Evolutionary conservation across 257 asterid species (phyloP), one percentile per base, ranked within the genome.

Genomic region (Anisodus tanguticus): DNA sequence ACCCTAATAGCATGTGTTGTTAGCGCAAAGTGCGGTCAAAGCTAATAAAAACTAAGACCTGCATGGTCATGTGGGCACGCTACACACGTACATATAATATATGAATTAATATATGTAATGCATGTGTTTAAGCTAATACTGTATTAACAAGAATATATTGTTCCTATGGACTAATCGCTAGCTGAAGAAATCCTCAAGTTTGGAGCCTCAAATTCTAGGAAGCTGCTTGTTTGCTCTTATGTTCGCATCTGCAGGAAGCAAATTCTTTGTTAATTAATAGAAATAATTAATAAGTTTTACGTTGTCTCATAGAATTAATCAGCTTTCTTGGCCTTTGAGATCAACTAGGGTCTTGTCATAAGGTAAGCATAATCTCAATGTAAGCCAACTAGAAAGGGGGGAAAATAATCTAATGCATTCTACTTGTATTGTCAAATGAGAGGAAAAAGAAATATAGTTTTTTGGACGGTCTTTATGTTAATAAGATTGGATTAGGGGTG

Each of bases 161-260:
- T 15, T 59, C 47, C 74, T 41, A 12, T 62, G 31, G 60, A 81
- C 81, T 76, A 43, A 55, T 55, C 13, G 5, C 2, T 55, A 55
- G 60, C 17, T 76, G 74, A 81, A 81, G 57, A 81, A 81, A 43
- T 59, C 57, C 60, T 43, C 41, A 64, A 60, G 60, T 47, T 8
- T 22, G 58, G 83, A 64, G 41, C 83, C 83, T 81, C 84, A 81
- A 62, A 81, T 62, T 81, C 84, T 62, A 77, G 84, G 84, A 81
- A 62, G 47, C 77, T 22, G 62, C 77, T 81, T 62, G 26, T 62
- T 63, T 81, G 74, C 59, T 62, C 59, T 63, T 81, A 62, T 63
- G 70, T 81, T 76, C 47, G 16, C 84, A 31, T 81, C 72, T 81
- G 45, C 26, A 22, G 9, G 72, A 43, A 51, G 74, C 84, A 81